Base-by-base conservation (phyloP, 495 filamentous ascomycete genomes). In the Massariosphaeria phaeospora region DNA sequence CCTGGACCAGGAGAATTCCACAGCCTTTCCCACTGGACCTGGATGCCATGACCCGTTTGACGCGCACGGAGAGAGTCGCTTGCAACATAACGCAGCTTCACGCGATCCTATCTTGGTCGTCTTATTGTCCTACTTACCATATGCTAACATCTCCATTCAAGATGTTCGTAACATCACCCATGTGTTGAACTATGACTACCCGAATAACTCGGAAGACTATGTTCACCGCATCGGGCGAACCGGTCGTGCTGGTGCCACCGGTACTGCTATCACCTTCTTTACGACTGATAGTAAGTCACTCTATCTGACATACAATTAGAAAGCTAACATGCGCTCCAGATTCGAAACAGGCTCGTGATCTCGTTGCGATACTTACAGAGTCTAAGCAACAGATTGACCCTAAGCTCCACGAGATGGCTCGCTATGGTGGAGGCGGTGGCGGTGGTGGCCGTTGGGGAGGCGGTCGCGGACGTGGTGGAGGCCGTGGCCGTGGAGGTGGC, bases 151-250 rank as follows among this genome's bases (percentile, higher is more conserved):
- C 72, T 65, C 59, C 70, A 53, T 49, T 84, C 39, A 96, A 98
- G 93, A 98, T 84, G 93, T 98, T 79, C 90, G 90, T 73, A 91
- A 98, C 80, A 98, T 98, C 75, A 96, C 91, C 73, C 93, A 98
- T 77, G 93, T 98, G 76, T 80, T 98, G 75, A 98, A 98, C 84
- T 97, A 96, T 86, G 93, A 98, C 74, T 96, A 96, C 72, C 93
- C 93, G 70, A 96, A 97, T 79, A 98, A 98, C 78, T 97, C 93
- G 73, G 72, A 75, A 63, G 72, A 75, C 57, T 75, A 75, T 49
- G 68, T 75, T 63, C 72, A 75, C 52, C 72, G 72, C 52, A 75
- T 75, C 57, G 72, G 72, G 17, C 65, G 72, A 52, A 75, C 72
- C 58, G 72, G 70, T 61, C 72, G 72, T 68, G 72, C 72, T 51